A percentile compares a stretch with the other conserved stretches of the same genome.
Conservation (phyloP, 106 monocot species). For the Apostasia ramifera region DNA sequence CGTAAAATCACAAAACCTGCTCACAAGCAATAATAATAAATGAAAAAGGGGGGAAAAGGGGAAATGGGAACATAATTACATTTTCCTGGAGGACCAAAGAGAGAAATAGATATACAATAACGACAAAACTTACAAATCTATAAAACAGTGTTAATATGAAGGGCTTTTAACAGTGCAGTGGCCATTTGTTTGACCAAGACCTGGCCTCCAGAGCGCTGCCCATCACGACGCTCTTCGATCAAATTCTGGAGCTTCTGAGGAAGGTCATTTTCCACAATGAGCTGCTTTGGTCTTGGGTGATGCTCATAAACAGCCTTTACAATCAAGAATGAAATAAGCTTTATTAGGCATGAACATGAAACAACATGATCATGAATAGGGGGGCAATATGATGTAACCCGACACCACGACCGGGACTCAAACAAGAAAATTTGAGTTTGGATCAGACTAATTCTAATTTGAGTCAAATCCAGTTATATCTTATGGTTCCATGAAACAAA, state of each 20-base stretch:
- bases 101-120: neutral
- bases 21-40: neutral
- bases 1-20: neutral
- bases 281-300: constrained; percentile 92
- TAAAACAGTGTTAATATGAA: constrained; percentile 95
- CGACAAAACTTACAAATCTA: constrained; percentile 20
- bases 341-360: neutral
- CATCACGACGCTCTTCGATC: constrained; percentile 93
- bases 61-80: constrained; percentile 7
- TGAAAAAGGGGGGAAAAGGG: constrained; percentile 1
- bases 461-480: too few relatives aligned
- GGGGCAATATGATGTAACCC: neutral
- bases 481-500: neutral
- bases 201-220: constrained; percentile 83
- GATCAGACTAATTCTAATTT: too few relatives aligned
- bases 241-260: constrained; percentile 92
- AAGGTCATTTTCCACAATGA: constrained; percentile 95
- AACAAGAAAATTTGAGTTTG: too few relatives aligned
- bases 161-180: constrained; percentile 88
- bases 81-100: constrained; percentile 7
- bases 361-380: neutral
- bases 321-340: neutral
- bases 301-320: constrained; percentile 93
- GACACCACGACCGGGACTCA: too few relatives aligned
- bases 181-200: constrained; percentile 99